A percentile compares a stretch with the other conserved stretches of the same genome.
Evolutionary conservation across 192 early-diverging fungal genomes (phyloP).

Genomic region (Backusella parvicylindrica): DNA sequence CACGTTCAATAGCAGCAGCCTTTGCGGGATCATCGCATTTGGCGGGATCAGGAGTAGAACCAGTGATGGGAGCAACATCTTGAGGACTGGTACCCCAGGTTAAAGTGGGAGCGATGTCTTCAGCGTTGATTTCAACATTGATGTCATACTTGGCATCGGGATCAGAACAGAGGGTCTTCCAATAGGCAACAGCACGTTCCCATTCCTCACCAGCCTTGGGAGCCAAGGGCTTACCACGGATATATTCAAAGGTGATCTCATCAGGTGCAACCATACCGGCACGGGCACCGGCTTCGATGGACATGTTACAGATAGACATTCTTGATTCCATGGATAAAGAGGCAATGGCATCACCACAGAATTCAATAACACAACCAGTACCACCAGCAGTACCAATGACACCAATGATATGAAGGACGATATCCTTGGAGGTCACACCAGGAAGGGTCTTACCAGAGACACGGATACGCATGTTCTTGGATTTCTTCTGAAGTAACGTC

Average conservation of each 20-base stretch:
- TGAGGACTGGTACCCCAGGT: constrained; percentile 73
- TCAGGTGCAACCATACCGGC: constrained; percentile 75
- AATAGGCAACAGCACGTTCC: constrained; percentile 60
- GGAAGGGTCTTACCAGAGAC: constrained; percentile 46
- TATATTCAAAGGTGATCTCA: constrained; percentile 64
- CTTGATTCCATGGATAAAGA: constrained; percentile 61
- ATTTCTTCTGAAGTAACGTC: constrained; percentile 64
- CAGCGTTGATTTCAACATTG: constrained; percentile 53
- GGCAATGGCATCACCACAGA: constrained; percentile 54
- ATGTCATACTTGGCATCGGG: constrained; percentile 61
- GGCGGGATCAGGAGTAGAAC: constrained; percentile 56
- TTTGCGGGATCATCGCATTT: constrained; percentile 36
- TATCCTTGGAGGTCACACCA: constrained; percentile 64
- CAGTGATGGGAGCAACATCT: constrained; percentile 61
- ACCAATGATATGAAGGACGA: constrained; percentile 65
- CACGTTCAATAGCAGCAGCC: constrained; percentile 48
- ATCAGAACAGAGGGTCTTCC: constrained; percentile 58
- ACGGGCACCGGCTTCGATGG: constrained; percentile 69
- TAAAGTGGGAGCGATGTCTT: constrained; percentile 58
- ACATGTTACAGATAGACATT: constrained; percentile 79
- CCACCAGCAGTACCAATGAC: constrained; percentile 73
- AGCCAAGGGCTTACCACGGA: constrained; percentile 57
- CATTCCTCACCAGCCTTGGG: constrained; percentile 53
- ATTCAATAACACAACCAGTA: constrained; percentile 68
- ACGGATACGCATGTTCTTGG: constrained; percentile 63